phyloP scores from a whole-genome alignment of 345 rosid genomes.

The Eucalyptus cloeziana region DNA sequence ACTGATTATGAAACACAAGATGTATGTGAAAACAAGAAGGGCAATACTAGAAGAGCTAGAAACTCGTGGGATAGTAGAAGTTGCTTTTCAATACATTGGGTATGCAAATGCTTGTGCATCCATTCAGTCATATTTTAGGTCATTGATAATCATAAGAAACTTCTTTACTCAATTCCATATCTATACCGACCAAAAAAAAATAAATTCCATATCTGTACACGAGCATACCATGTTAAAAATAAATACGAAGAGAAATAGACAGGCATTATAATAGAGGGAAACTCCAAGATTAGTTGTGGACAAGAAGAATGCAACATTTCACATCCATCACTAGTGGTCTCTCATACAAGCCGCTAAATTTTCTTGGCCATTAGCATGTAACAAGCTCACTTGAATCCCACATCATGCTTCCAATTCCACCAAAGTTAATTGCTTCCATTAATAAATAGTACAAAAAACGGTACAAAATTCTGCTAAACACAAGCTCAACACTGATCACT shows the following conservation, averaged over 20 bases:
- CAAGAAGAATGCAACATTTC: neutral
- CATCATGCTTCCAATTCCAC: neutral
- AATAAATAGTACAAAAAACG: neutral
- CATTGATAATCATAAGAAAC: no score
- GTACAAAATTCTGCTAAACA: neutral
- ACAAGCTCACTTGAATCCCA: neutral
- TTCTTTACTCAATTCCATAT: no score
- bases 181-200: no score
- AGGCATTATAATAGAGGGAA: neutral
- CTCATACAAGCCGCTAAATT: neutral
- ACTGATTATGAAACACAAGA: no score
- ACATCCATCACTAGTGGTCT: neutral
- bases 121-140: no score
- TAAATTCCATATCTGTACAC: no score
- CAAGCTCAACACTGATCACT: neutral
- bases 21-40: no score
- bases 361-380: neutral
- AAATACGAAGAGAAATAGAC: neutral
- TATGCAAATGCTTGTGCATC: no score
- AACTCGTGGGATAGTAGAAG: no score
- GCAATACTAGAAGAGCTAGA: no score
- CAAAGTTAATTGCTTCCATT: neutral
- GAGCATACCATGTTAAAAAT: no score
- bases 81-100: no score
- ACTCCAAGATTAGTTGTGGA: neutral